These are phyloP conservation scores for Suhomyces emberorum DNA, from an alignment of 805 yeast species.

Conservation along the genomic window DNA sequence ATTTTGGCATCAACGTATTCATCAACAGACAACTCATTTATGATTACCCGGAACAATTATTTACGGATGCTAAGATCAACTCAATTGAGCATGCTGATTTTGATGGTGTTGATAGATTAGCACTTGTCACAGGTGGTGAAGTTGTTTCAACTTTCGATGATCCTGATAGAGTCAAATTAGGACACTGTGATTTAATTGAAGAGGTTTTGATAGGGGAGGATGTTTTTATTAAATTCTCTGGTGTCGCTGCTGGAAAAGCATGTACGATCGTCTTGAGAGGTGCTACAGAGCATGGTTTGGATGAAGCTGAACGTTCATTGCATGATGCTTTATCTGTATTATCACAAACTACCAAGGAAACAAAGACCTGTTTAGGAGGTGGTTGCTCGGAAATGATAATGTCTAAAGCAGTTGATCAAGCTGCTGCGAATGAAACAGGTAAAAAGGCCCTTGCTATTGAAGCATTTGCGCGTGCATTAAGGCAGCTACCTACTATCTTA, in stretches of 20 bases:
- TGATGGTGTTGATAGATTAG: conserved; percentile 95
- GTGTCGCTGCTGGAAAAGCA: conserved; percentile 92
- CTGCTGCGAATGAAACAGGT: conserved; percentile 88
- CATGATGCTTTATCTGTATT: conserved; percentile 96
- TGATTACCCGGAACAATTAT: conserved; percentile 96
- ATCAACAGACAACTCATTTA: conserved; percentile 95
- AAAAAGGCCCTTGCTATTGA: conserved; percentile 93
- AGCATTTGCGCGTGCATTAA: conserved; percentile 87
- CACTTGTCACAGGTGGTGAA: conserved; percentile 97
- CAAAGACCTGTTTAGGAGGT: conserved; percentile 91
- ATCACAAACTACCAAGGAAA: conserved; percentile 90
- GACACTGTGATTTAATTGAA: conserved; percentile 85
- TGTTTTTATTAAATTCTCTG: conserved; percentile 85
- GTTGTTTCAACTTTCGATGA: conserved; percentile 94
- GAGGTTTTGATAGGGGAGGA: conserved; percentile 94
- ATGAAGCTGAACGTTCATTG: conserved; percentile 51
- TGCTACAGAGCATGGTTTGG: conserved; percentile 46
- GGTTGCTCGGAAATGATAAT: conserved; percentile 88
- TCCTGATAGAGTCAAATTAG: conserved; percentile 82
- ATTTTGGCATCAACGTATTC: conserved; percentile 83
- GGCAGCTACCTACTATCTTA: conserved; percentile 91
- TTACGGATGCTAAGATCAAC: conserved; percentile 82
- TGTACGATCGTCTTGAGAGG: conserved; percentile 89
- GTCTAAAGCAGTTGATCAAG: conserved; percentile 94
- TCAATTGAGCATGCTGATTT: conserved; percentile 98